These are phyloP conservation scores for Metroxylon sagu DNA, from an alignment of 176 grass and related monocot species.

Conservation along the genomic window DNA sequence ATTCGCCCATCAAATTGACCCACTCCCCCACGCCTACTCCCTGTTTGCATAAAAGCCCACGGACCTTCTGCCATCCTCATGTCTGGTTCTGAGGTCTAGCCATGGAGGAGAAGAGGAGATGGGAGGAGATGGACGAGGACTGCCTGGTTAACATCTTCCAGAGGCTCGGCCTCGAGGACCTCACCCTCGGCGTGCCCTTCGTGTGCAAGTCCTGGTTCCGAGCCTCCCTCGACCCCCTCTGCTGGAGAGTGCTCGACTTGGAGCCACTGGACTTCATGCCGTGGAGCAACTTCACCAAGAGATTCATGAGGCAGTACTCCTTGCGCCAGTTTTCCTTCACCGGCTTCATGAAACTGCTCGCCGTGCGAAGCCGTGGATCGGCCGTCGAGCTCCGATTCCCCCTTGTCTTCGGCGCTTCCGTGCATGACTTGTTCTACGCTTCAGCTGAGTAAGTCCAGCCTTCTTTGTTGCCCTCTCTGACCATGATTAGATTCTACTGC, in stretches of 20 bases:
- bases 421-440: background rate
- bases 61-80: too few relatives aligned
- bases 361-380: background rate
- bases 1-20: too few relatives aligned
- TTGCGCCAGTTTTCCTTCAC: background rate
- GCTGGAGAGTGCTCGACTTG: background rate
- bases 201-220: background rate
- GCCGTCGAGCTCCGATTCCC: background rate
- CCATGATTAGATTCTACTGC: too few relatives aligned
- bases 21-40: too few relatives aligned
- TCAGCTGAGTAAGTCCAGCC: background rate
- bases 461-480: background rate
- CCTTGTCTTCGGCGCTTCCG: background rate
- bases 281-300: background rate
- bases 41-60: too few relatives aligned
- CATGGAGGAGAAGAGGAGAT: background rate
- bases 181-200: background rate
- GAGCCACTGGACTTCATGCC: constrained; percentile 1
- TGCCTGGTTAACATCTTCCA: constrained; percentile 1
- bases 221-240: constrained; percentile 3
- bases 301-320: background rate
- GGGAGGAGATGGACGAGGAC: constrained; percentile 7
- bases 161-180: background rate
- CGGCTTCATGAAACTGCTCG: background rate
- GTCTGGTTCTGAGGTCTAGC: too few relatives aligned